A percentile compares a stretch with the other conserved stretches of the same genome.
These are phyloP conservation scores for Boletus patriciae DNA, from an alignment of 768 basidiomycete species.

Conservation along the genomic window DNA sequence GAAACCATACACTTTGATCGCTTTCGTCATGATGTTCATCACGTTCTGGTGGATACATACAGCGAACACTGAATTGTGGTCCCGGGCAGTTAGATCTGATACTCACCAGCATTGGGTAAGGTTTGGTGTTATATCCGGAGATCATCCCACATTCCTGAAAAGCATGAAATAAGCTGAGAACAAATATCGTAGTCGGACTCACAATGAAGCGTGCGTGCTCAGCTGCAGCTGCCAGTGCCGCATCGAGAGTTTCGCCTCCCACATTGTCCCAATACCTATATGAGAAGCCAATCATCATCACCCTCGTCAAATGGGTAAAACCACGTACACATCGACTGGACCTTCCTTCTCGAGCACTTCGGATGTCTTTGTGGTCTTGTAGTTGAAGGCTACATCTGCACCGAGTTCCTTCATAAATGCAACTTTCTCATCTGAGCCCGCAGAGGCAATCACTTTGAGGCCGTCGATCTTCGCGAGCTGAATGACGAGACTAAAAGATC, in stretches of 20 bases:
- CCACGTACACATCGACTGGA: constrained; percentile 48
- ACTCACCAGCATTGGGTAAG: constrained; percentile 14
- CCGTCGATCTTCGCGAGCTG: constrained; percentile 52
- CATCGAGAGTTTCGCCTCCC: constrained; percentile 57
- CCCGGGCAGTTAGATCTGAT: not conserved
- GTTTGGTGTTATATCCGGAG: constrained; percentile 12
- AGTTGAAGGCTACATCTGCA: constrained; percentile 71
- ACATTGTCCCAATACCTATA: constrained; percentile 34
- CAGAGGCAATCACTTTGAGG: constrained; percentile 67
- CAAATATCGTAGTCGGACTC: not conserved
- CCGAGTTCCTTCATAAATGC: constrained; percentile 57
- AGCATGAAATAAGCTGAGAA: not conserved
- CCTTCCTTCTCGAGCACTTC: constrained; percentile 59
- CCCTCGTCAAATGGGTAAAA: not conserved
- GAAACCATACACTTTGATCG: constrained; percentile 47
- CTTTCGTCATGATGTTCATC: constrained; percentile 39
- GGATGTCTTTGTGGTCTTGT: constrained; percentile 55
- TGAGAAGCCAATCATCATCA: not conserved
- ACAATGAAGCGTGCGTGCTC: constrained; percentile 49
- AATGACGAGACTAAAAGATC: constrained; percentile 40
- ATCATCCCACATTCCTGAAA: constrained; percentile 36
- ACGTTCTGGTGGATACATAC: constrained; percentile 33
- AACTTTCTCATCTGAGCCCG: constrained; percentile 73
- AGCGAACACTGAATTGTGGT: constrained; percentile 8
- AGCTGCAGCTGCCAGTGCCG: constrained; percentile 48